A percentile compares a stretch with the other conserved stretches of the same genome.
Conservation (phyloP, 2,329 filamentous ascomycete genomes). For the Fusarium nanum region DNA sequence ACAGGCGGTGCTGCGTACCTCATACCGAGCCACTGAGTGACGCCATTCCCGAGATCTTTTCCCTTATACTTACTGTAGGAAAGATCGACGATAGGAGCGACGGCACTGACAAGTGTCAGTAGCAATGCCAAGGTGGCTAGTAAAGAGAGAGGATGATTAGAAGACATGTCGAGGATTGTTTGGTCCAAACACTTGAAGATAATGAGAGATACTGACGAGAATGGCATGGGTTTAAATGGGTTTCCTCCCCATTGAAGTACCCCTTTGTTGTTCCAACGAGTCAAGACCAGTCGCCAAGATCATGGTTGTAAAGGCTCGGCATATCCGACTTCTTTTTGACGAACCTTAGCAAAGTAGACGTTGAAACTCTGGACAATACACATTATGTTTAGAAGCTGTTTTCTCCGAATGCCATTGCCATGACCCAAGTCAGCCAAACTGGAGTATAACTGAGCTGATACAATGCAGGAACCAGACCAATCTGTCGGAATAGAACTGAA, state of each 20-base stretch:
- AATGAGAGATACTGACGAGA: background rate
- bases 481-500: background rate
- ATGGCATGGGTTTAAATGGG: background rate
- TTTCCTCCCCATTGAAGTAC: no score
- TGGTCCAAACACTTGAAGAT: background rate
- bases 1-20: slow-evolving; percentile 78
- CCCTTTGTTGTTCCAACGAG: background rate
- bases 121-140: slow-evolving; percentile 9
- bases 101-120: slow-evolving; percentile 16
- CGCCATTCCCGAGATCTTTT: slow-evolving; percentile 61
- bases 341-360: background rate
- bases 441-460: no score
- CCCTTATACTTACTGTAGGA: slow-evolving; percentile 76
- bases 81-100: slow-evolving; percentile 63
- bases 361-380: background rate
- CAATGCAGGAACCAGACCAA: background rate
- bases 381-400: background rate
- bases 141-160: background rate
- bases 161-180: background rate
- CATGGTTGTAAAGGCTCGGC: background rate
- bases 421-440: background rate
- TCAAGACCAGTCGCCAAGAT: background rate
- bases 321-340: background rate
- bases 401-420: background rate
- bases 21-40: slow-evolving; percentile 79